phyloP scores from a whole-genome alignment of 768 basidiomycete species.

The Macrolepiota albuminosa region DNA sequence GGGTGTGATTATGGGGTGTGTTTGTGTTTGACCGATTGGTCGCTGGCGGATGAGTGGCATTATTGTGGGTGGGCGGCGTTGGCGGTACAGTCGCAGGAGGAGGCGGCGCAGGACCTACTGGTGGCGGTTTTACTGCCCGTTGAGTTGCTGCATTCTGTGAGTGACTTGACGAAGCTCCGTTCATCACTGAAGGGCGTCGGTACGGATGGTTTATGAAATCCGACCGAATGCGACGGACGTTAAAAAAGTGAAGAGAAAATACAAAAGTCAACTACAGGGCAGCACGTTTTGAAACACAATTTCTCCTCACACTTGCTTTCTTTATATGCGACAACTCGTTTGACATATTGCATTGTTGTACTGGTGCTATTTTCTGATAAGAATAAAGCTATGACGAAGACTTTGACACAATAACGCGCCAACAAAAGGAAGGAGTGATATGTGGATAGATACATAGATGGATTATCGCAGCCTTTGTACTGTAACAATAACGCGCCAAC shows the following conservation, averaged over 20 bases:
- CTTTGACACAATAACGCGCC: not conserved
- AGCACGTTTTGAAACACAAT: not conserved
- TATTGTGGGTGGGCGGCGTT: slow-evolving; percentile 42
- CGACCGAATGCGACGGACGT: slow-evolving; percentile 14
- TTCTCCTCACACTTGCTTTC: slow-evolving; percentile 1
- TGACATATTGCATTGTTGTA: not conserved
- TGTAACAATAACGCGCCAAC: not conserved
- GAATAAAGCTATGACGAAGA: not conserved
- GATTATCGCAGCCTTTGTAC: not conserved
- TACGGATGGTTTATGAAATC: slow-evolving; percentile 9
- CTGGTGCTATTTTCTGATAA: not conserved
- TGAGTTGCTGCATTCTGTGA: slow-evolving; percentile 31
- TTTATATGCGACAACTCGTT: not conserved
- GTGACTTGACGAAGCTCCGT: slow-evolving; percentile 35
- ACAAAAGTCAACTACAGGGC: slow-evolving; percentile 1
- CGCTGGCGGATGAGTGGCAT: slow-evolving; percentile 25
- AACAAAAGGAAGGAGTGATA: not conserved
- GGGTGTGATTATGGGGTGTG: slow-evolving; percentile 26
- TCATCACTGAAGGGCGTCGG: slow-evolving; percentile 34
- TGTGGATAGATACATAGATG: not conserved
- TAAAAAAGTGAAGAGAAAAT: slow-evolving; percentile 12
- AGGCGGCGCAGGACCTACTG: slow-evolving; percentile 55
- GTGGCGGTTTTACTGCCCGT: slow-evolving; percentile 46
- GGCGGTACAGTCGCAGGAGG: slow-evolving; percentile 57
- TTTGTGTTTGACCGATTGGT: slow-evolving; percentile 25